Evolutionary conservation across 2,329 filamentous ascomycete genomes (phyloP), one percentile per base, ranked within the genome.

Genomic region (Hortaea sp.): DNA sequence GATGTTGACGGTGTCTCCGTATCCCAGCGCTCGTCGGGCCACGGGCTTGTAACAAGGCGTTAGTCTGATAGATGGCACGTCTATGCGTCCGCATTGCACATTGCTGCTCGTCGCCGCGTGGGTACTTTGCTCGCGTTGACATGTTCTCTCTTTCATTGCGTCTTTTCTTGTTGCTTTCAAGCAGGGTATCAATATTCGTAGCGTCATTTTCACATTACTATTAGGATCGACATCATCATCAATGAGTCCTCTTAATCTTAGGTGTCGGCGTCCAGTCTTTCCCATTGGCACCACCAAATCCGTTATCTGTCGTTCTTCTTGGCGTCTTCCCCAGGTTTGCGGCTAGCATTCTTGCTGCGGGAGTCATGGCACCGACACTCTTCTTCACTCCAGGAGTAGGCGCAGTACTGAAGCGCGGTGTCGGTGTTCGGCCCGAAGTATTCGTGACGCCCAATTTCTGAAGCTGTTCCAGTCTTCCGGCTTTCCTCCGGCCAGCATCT

Each of bases 341-440:
- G 70, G 80, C 81, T 31, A 88, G 65, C 50, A 80, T 73, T 62
- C 82, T 77, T 2, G 82, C 87, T 10, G 87, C 87, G 4, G 87
- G 86, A 20, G 86, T 90, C 60, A 89, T 66, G 4, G 35, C 40
- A 3, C 32, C 4, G 41, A 43, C 37, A 29, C 49, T 70, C 71
- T 7, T 73, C 67, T 11, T 46, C 7, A 27, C 78, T 70, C 40
- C 77, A 2, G 56, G 55, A 35, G 56, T 58, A 53, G 80, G 84
- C 1, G 81, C 78, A 51, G 85, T 86, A 54, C 75, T 78, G 6
- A 85, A 84, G 11, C 81, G 76, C 6, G 85, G 84, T n/a, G 81
- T 76, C 0, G 81, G 81, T 2, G 77, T 80, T 48, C 68, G 66
- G 30, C 77, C 73, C 9, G 58, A 56, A 48, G 58, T 61, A n/a